phyloP scores from a whole-genome alignment of 2,329 filamentous ascomycete species.

The Xylaria sp. region DNA sequence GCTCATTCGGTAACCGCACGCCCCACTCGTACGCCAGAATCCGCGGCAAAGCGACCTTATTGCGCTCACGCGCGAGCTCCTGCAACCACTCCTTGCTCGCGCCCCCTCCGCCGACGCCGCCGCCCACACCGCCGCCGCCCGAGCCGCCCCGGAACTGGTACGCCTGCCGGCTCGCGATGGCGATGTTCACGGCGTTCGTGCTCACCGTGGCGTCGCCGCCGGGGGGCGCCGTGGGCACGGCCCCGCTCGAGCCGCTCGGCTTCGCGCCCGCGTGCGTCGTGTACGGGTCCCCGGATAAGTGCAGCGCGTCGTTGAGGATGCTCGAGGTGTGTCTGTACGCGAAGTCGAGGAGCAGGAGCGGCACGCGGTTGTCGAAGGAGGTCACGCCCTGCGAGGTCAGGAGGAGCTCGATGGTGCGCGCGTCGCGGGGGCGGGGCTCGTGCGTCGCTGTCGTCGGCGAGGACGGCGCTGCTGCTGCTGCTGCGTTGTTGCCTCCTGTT shows the following conservation, averaged over 20 bases:
- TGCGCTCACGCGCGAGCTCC: conserved; percentile 74
- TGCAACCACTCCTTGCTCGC: conserved; percentile 77
- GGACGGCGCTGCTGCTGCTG: conserved; percentile 26
- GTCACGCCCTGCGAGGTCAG: conserved; percentile 80
- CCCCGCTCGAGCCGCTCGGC: conserved; percentile 56
- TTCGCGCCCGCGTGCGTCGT: conserved; percentile 60
- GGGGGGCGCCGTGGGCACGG: conserved; percentile 52
- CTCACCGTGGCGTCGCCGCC: conserved; percentile 62
- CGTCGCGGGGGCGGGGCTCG: conserved; percentile 73
- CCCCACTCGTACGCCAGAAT: conserved; percentile 71
- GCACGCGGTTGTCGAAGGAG: conserved; percentile 81
- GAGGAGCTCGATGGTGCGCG: conserved; percentile 79
- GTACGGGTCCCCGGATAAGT: conserved; percentile 73
- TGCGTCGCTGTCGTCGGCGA: conserved; percentile 41
- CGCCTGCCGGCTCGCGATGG: conserved; percentile 70
- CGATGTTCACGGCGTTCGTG: conserved; percentile 72
- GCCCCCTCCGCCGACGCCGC: conserved; percentile 52
- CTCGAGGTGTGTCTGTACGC: conserved; percentile 81
- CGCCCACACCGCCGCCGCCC: conserved; percentile 49
- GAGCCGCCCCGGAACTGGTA: conserved; percentile 70
- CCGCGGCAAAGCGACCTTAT: conserved; percentile 68
- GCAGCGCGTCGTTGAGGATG: conserved; percentile 73
- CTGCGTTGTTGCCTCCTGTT: too few species aligned
- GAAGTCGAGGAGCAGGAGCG: conserved; percentile 83
- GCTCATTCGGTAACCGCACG: conserved; percentile 68